Evolutionary conservation across 2,329 filamentous ascomycete genomes (phyloP), one percentile per base, ranked within the genome.

Genomic region (Stachybotrys chartarum): DNA sequence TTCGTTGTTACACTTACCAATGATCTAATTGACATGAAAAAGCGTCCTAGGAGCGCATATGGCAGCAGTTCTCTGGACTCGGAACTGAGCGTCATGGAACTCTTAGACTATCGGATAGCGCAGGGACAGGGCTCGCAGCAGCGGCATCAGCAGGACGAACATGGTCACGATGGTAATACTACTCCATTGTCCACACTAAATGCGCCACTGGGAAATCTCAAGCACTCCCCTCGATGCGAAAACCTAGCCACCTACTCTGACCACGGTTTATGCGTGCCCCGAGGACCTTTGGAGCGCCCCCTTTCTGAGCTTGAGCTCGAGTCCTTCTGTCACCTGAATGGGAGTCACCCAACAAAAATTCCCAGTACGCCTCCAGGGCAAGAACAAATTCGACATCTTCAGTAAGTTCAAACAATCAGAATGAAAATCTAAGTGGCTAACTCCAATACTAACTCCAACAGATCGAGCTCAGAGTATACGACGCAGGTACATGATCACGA

Each of bases 81-180:
- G 10, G 50, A 56, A 1, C 53, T 58, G 18, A 60, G 55, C 48
- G 61, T 66, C 56, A 61, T 68, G 54, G 63, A 64, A 18, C 56
- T 68, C 51, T 61, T 68, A 12, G 63, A 67, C 12, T 58, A 65
- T 12, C 63, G 65, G 55, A 66, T 67, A 49, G 60, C 60, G 30
- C 60, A 58, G 30, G 58, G 57, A 12, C 55, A 56, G 10, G 54
- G 52, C 10, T 16, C 35, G 8, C 35, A 42, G 5, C 8, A 42
- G 14, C 10, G 14, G 35, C 10, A 3, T 14, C 35, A 42, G 35
- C 10, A 42, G 14, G 35, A 10, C 35, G 35, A 42, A 10, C 8
- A 14, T 14, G 35, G 8, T 14, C 14, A 14, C 5, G 35, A 42
- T 14, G 35, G 14, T 14, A 14, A 10, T 14, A 42, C 35, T 14